Evolutionary conservation across 2,329 filamentous ascomycete species (phyloP), one percentile per base, ranked within the genome.

Genomic region (Teratosphaeria viscida): DNA sequence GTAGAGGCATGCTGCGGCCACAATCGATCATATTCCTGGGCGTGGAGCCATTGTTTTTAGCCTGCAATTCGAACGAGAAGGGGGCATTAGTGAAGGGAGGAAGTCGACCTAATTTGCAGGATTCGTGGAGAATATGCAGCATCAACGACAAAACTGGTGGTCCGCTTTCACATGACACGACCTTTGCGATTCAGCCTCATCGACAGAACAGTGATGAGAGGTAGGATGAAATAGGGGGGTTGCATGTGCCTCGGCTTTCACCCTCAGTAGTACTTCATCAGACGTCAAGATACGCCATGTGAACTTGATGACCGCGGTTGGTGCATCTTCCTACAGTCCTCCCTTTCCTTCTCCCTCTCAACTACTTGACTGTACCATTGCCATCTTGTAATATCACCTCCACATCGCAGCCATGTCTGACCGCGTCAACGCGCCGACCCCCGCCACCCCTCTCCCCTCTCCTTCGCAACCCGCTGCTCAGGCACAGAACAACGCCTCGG

Each of bases 381-480:
- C n/a, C 43, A 23, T 49, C 16, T 23, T 49, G 43, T 49, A 49
- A 23, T 8, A 19, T 23, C 43, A 19, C 16, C 2, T 19, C 19
- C n/a, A 6, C 12, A 16, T 23, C 19, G 43, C 43, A 49, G n/a
- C 43, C 47, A 67, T 67, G 65, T 65, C 65, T 52, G 60, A 66
- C 60, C 60, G 57, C 35, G 60, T 61, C 19, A 59, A 54, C n/a
- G 65, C 65, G 23, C 65, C 65, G n/a, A 67, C 65, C 43, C 61
- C 64, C 37, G 60, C 60, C 23, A 66, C 65, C 64, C 64, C 65
- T 19, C 63, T 67, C 23, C 65, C 65, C 23, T 29, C 61, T 12
- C 29, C 64, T 8, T 56, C 62, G 16, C 60, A 64, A 54, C 63
- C 65, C 3, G 58, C 61, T n/a, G 57, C 54, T 3, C 62, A 65